Percentiles rank a stretch among this genome's conserved stretches.
Evolutionary conservation across 108 stramenopile genomes (phyloP).

Genomic region (Cylindrotheca closterium): DNA sequence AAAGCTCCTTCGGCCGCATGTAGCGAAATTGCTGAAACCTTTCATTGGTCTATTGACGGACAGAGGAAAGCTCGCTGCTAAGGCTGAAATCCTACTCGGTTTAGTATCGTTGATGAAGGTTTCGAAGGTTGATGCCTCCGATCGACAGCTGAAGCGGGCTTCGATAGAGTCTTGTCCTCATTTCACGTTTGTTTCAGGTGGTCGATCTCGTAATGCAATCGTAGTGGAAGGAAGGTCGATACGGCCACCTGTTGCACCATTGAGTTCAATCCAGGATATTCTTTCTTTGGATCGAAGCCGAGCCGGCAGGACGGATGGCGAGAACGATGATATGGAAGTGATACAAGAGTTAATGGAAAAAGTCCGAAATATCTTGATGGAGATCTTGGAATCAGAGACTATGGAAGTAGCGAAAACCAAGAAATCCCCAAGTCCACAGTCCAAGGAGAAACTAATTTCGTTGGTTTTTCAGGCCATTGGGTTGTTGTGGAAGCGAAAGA

Average conservation of each 20-base stretch:
- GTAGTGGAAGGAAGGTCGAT: not conserved
- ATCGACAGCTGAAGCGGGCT: not conserved
- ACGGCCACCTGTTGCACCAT: not conserved
- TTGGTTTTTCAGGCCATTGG: not conserved
- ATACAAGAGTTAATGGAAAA: slow-evolving; percentile 1
- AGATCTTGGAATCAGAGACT: not conserved
- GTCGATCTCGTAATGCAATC: slow-evolving; percentile 21
- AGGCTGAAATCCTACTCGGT: slow-evolving; percentile 9
- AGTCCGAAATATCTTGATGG: not conserved
- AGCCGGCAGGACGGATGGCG: not conserved
- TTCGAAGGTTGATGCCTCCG: not conserved
- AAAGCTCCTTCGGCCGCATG: slow-evolving; percentile 3
- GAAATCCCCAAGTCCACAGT: not conserved
- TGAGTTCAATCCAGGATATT: not conserved
- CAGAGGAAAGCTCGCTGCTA: slow-evolving; percentile 5
- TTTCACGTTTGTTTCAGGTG: slow-evolving; percentile 8
- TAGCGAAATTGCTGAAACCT: slow-evolving; percentile 15
- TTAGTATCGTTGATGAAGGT: slow-evolving; percentile 19
- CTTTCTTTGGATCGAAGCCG: not conserved
- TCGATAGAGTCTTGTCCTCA: not conserved
- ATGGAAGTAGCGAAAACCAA: not conserved
- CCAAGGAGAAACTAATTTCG: not conserved
- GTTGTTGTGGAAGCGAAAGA: not conserved
- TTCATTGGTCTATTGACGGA: slow-evolving; percentile 25
- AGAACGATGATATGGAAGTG: not conserved